phyloP scores from a whole-genome alignment of 805 yeast species.

The Metschnikowia dekortorum region DNA sequence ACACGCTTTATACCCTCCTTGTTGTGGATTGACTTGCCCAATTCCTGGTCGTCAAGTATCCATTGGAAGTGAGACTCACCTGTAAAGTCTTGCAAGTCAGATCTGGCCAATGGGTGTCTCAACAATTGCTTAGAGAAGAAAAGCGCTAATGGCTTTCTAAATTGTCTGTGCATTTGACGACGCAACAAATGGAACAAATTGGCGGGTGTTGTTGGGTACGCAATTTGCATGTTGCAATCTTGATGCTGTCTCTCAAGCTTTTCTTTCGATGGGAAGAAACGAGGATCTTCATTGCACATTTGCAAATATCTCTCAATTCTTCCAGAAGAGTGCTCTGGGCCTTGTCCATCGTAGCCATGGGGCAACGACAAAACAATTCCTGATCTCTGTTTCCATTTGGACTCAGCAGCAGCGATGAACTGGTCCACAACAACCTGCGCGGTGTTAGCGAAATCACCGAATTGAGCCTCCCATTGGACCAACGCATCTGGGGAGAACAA shows the following conservation, averaged over 20 bases:
- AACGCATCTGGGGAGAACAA: slow-evolving; percentile 95
- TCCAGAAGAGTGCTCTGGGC: slow-evolving; percentile 99
- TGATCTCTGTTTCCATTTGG: slow-evolving; percentile 98
- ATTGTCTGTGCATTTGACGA: slow-evolving; percentile 99
- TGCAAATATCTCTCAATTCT: slow-evolving; percentile 96
- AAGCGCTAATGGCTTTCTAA: slow-evolving; percentile 83
- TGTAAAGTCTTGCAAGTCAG: slow-evolving; percentile 75
- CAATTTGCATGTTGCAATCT: slow-evolving; percentile 97
- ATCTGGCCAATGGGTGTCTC: slow-evolving; percentile 92
- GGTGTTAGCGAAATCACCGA: slow-evolving; percentile 99
- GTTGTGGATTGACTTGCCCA: slow-evolving; percentile 69
- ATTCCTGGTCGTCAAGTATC: slow-evolving; percentile 89
- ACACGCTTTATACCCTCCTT: slow-evolving; percentile 86
- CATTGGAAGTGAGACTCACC: slow-evolving; percentile 92
- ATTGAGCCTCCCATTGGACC: slow-evolving; percentile 99
- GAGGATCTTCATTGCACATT: slow-evolving; percentile 92
- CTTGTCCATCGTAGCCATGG: slow-evolving; percentile 99
- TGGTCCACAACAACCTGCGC: slow-evolving; percentile 98
- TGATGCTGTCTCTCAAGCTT: slow-evolving; percentile 96
- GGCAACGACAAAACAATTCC: slow-evolving; percentile 94
- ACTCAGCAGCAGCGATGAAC: slow-evolving; percentile 93
- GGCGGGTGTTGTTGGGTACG: slow-evolving; percentile 97
- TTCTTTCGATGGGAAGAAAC: slow-evolving; percentile 85
- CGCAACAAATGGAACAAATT: slow-evolving; percentile 93
- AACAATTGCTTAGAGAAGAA: slow-evolving; percentile 91